phyloP scores from a whole-genome alignment of 2,329 filamentous ascomycete species.

The Reticulascus tulasneorum region DNA sequence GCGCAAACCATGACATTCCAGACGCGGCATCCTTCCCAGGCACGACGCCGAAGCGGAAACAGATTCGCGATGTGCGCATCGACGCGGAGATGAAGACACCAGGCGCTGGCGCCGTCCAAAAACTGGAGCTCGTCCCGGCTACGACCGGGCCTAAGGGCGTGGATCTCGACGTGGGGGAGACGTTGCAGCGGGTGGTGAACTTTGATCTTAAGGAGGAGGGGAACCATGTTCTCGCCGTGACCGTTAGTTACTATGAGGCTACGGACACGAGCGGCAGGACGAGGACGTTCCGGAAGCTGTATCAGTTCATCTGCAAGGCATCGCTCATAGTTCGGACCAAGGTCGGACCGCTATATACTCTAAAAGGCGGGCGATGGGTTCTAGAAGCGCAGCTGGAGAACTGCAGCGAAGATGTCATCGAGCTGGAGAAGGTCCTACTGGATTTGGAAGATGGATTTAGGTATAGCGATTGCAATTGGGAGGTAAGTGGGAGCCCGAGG shows the following conservation, averaged over 20 bases:
- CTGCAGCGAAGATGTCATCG: slow-evolving; percentile 76
- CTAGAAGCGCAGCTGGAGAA: slow-evolving; percentile 96
- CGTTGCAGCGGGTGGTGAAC: slow-evolving; percentile 74
- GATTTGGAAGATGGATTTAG: slow-evolving; percentile 48
- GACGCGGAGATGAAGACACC: slow-evolving; percentile 96
- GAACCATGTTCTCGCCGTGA: slow-evolving; percentile 88
- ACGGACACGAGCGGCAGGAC: slow-evolving; percentile 66
- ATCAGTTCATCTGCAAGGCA: slow-evolving; percentile 92
- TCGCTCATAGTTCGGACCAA: slow-evolving; percentile 90
- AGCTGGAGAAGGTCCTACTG: slow-evolving; percentile 64
- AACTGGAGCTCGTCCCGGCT: slow-evolving; percentile 55
- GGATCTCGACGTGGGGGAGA: slow-evolving; percentile 59
- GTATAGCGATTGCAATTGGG: slow-evolving; percentile 57
- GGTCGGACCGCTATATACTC: slow-evolving; percentile 58
- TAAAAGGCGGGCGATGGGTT: slow-evolving; percentile 54
- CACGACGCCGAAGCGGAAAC: slow-evolving; percentile 30
- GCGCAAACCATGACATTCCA: slow-evolving; percentile 80
- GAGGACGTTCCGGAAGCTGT: slow-evolving; percentile 88
- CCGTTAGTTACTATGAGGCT: slow-evolving; percentile 89
- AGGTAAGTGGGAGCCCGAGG: slow-evolving; percentile 34
- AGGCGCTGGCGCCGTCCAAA: slow-evolving; percentile 52
- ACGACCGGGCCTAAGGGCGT: slow-evolving; percentile 20
- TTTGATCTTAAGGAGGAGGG: slow-evolving; percentile 94
- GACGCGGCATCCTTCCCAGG: slow-evolving; percentile 14
- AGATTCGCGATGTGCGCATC: slow-evolving; percentile 74